Evolutionary conservation across 208 protist genomes (phyloP).

Genomic region (Leishmania braziliensis): DNA sequence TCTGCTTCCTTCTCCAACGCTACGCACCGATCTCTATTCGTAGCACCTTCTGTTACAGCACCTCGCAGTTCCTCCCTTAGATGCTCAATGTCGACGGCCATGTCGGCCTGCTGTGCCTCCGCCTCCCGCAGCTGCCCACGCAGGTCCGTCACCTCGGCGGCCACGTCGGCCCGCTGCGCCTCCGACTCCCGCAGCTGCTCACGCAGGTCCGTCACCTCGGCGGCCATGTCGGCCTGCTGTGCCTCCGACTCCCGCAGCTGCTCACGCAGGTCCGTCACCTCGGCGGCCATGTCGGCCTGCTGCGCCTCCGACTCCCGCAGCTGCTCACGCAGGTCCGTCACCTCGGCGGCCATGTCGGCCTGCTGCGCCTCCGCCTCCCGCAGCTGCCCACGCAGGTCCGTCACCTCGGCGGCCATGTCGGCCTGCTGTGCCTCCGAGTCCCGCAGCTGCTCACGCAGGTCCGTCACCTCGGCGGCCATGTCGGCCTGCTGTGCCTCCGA

Average conservation of each 20-base stretch:
- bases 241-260: background rate
- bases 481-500: background rate
- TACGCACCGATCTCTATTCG: too few relatives aligned
- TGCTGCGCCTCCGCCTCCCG: background rate
- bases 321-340: slow-evolving; percentile 21
- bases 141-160: slow-evolving; percentile 38
- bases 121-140: too few relatives aligned
- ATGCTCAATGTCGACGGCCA: too few relatives aligned
- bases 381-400: background rate
- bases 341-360: slow-evolving; percentile 12
- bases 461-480: background rate
- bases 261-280: background rate
- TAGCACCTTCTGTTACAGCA: too few relatives aligned
- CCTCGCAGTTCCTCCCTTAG: too few relatives aligned
- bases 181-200: slow-evolving; percentile 40
- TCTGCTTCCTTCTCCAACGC: too few relatives aligned
- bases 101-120: too few relatives aligned
- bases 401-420: background rate
- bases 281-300: background rate
- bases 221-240: slow-evolving; percentile 37
- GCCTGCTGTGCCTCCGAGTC: background rate
- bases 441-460: slow-evolving; percentile 13
- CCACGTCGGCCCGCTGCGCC: slow-evolving; percentile 16
- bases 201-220: slow-evolving; percentile 42
- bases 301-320: slow-evolving; percentile 9